Evolutionary conservation across 2,329 filamentous ascomycete genomes (phyloP).

Genomic region (Stemphylium lycopersici): DNA sequence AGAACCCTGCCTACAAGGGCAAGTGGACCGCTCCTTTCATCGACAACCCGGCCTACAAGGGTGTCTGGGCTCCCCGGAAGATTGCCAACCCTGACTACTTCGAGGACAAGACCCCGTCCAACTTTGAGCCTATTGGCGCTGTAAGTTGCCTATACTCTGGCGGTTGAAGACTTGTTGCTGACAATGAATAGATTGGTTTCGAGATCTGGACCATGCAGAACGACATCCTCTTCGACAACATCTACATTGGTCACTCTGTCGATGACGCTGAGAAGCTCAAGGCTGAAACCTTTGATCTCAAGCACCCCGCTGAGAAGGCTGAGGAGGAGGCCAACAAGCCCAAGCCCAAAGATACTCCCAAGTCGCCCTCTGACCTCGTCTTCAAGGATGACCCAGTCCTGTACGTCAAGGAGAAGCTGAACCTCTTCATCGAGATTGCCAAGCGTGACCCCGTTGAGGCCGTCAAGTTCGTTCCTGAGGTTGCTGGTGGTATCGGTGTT

Average conservation of each 20-base stretch:
- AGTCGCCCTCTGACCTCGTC: conserved; percentile 76
- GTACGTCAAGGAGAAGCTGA: conserved; percentile 90
- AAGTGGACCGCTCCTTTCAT: conserved; percentile 93
- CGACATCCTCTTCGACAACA: conserved; percentile 99
- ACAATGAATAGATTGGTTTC: conserved; percentile 76
- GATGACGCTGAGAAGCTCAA: conserved; percentile 90
- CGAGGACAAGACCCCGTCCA: conserved; percentile 94
- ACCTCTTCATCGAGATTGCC: conserved; percentile 86
- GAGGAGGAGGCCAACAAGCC: conserved; percentile 81
- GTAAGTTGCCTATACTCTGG: conserved; percentile 62
- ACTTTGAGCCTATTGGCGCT: conserved; percentile 98
- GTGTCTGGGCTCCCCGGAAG: conserved; percentile 90
- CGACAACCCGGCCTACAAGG: conserved; percentile 99
- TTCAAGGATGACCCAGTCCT: conserved; percentile 90
- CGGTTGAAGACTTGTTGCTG: conserved; percentile 11
- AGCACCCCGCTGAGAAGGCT: conserved; percentile 81
- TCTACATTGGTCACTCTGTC: conserved; percentile 97
- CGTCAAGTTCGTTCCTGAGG: conserved; percentile 87
- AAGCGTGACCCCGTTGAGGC: conserved; percentile 83
- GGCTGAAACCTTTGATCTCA: conserved; percentile 86
- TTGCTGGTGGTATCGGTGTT: conserved; percentile 79
- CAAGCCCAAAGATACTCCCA: conserved; percentile 69
- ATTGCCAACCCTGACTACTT: conserved; percentile 96
- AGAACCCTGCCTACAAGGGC: conserved; percentile 98
- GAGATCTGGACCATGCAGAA: conserved; percentile 99